Evolutionary conservation across 176 grass and related monocot species (phyloP).

Genomic region (Chloris gayana): DNA sequence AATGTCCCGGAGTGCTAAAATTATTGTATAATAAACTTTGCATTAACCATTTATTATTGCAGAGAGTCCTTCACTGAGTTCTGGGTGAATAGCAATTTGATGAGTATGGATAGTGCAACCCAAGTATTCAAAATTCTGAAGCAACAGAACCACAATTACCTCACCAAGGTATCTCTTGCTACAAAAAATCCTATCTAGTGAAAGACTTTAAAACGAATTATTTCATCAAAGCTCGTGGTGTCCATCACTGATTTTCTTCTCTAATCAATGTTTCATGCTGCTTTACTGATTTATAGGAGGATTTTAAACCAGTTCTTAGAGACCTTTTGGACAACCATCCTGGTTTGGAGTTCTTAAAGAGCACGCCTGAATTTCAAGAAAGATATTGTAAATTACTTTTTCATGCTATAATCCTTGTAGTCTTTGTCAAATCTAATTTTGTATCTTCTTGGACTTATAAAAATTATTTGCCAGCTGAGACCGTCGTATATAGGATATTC

Average conservation of each 20-base stretch:
- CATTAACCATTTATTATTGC: slow-evolving; percentile 26
- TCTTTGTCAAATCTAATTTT: slow-evolving; percentile 8
- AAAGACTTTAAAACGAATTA: slow-evolving; percentile 27
- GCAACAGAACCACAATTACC: slow-evolving; percentile 59
- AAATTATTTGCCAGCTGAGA: slow-evolving; percentile 83
- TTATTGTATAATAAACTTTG: slow-evolving; percentile 1
- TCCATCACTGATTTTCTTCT: slow-evolving; percentile 31
- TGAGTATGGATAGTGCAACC: slow-evolving; percentile 74
- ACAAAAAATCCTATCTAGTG: slow-evolving; percentile 8
- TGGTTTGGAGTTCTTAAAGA: slow-evolving; percentile 94
- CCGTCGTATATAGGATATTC: slow-evolving; percentile 96
- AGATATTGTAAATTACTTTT: slow-evolving; percentile 75
- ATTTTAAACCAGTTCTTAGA: slow-evolving; percentile 86
- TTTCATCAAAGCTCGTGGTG: neutral
- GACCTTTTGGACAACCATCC: slow-evolving; percentile 93
- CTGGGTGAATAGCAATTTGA: slow-evolving; percentile 93
- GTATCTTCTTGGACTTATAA: slow-evolving; percentile 45
- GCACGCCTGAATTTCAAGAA: slow-evolving; percentile 97
- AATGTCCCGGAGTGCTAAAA: neutral
- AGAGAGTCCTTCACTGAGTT: slow-evolving; percentile 87
- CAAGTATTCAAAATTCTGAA: slow-evolving; percentile 90
- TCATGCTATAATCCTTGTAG: slow-evolving; percentile 13
- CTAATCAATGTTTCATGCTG: slow-evolving; percentile 26
- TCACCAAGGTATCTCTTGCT: slow-evolving; percentile 69
- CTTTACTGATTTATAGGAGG: slow-evolving; percentile 81